Conservation (phyloP, 1,284 basidiomycete genomes). For the Microbotryomycetes sp. region DNA sequence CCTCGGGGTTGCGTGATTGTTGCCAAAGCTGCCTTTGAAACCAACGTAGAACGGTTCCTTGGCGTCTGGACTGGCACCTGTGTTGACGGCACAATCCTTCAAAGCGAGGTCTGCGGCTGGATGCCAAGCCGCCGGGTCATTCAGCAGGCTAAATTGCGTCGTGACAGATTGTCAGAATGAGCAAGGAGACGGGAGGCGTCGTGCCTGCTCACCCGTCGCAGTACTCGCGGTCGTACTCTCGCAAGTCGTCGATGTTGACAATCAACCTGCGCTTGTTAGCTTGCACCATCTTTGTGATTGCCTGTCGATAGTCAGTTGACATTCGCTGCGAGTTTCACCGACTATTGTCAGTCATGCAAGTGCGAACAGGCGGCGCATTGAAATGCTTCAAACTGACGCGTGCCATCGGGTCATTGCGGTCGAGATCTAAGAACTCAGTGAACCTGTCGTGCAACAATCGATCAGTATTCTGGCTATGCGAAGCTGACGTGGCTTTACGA, state of each 20-base stretch:
- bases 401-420: constrained; percentile 15
- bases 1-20: constrained; percentile 94
- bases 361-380: neutral
- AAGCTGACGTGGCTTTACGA: neutral
- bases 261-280: constrained; percentile 80
- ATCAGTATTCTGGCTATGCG: neutral
- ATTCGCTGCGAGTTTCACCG: constrained; percentile 18
- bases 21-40: constrained; percentile 97
- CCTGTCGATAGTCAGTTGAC: constrained; percentile 68
- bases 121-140: constrained; percentile 81
- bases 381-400: constrained; percentile 10
- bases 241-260: constrained; percentile 93
- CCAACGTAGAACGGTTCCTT: constrained; percentile 60
- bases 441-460: constrained; percentile 9
- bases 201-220: constrained; percentile 45
- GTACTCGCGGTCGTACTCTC: constrained; percentile 81
- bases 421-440: constrained; percentile 30
- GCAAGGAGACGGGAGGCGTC: no score
- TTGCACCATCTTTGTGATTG: constrained; percentile 77
- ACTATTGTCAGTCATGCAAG: neutral
- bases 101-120: constrained; percentile 88
- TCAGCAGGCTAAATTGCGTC: constrained; percentile 71
- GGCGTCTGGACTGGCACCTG: constrained; percentile 51
- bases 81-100: constrained; percentile 69
- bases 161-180: no score